Conservation (phyloP, 2,329 filamentous ascomycete genomes). For the Botrytis cinerea region DNA sequence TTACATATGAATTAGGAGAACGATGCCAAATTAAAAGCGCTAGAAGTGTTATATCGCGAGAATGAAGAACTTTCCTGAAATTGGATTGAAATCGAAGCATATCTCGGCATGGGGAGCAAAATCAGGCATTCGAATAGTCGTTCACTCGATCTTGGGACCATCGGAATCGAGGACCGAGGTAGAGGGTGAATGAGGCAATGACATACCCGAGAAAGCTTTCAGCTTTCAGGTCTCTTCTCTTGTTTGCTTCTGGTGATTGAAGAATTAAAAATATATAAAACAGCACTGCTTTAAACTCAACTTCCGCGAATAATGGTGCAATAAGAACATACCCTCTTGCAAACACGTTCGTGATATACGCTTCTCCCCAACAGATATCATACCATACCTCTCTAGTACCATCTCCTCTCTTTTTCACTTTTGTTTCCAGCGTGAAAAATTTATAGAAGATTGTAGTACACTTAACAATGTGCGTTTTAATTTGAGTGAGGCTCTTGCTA, state of each 20-base stretch:
- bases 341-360: neutral
- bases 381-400: neutral
- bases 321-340: neutral
- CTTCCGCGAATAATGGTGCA: neutral
- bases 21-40: neutral
- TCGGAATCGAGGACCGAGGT: neutral
- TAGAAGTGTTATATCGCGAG: fast-evolving
- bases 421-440: neutral
- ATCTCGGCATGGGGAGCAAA: neutral
- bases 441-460: neutral
- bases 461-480: neutral
- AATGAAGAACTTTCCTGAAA: fast-evolving
- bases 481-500: neutral
- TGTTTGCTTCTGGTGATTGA: neutral
- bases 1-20: neutral
- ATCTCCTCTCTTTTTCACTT: neutral
- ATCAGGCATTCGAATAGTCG: no score
- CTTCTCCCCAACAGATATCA: no score
- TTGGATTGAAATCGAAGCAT: neutral
- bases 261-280: neutral
- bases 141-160: no score
- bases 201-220: neutral
- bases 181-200: neutral
- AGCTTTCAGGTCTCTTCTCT: neutral
- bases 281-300: neutral